Percentiles rank a stretch among this genome's conserved stretches.
phyloP scores from a whole-genome alignment of 2,329 filamentous ascomycete genomes.

The Berkeleyomyces rouxiae region DNA sequence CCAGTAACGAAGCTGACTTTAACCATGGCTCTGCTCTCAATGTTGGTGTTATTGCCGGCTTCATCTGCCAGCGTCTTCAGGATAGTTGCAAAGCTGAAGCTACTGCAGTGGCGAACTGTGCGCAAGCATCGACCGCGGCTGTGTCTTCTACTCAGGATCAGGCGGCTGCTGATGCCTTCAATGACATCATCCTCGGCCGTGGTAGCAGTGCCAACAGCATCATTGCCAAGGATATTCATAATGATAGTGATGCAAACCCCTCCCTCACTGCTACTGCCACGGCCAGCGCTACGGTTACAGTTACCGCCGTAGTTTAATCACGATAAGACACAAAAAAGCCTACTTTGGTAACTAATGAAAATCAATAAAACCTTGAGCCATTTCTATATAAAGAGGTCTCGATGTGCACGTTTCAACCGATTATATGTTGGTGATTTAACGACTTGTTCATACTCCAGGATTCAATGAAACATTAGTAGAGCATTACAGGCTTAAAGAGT shows the following conservation, averaged over 20 bases:
- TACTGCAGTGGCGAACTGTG: slow-evolving; percentile 15
- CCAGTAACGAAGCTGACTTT: slow-evolving; percentile 27
- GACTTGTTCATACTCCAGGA: too few species aligned
- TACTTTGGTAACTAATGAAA: too few species aligned
- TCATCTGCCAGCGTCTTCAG: slow-evolving; percentile 29
- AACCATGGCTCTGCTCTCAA: slow-evolving; percentile 33
- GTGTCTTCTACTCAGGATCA: slow-evolving; percentile 16
- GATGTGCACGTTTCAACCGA: too few species aligned
- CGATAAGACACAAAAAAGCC: too few species aligned
- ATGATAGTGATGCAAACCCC: background rate
- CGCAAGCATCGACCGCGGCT: slow-evolving; percentile 14
- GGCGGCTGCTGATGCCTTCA: slow-evolving; percentile 19
- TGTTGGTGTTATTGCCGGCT: slow-evolving; percentile 26
- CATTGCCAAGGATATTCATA: background rate
- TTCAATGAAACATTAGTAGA: too few species aligned
- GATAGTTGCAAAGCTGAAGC: slow-evolving; percentile 18
- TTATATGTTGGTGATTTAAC: too few species aligned
- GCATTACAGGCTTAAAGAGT: too few species aligned
- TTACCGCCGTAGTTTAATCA: background rate
- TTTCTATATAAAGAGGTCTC: too few species aligned
- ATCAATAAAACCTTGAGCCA: background rate
- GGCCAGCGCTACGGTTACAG: background rate
- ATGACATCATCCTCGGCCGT: slow-evolving; percentile 12
- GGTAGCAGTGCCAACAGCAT: background rate
- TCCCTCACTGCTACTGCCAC: background rate